A percentile compares a stretch with the other conserved stretches of the same genome.
These are phyloP conservation scores for Suillus brevipes DNA, from an alignment of 768 basidiomycete genomes.

Conservation along the genomic window DNA sequence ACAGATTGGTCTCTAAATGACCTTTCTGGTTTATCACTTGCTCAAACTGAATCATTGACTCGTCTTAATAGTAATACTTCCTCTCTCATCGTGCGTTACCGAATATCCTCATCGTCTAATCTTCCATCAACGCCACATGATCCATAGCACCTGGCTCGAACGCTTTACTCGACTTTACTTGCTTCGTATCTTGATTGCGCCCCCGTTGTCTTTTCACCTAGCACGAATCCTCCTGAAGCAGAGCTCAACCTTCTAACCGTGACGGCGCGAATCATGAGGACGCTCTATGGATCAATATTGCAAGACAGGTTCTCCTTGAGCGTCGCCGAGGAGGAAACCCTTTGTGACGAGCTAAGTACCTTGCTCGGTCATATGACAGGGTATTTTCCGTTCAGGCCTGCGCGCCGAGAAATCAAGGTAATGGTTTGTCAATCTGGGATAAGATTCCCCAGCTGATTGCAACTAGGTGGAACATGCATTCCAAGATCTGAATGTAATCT, in stretches of 20 bases:
- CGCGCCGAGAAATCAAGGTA: conserved; percentile 60
- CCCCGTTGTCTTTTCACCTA: conserved; percentile 76
- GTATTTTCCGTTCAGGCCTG: conserved; percentile 79
- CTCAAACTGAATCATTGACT: conserved; percentile 16
- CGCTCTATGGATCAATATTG: conserved; percentile 59
- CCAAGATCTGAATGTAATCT: conserved; percentile 73
- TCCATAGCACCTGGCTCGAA: conserved; percentile 62
- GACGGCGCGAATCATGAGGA: conserved; percentile 55
- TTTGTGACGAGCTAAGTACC: conserved; percentile 50
- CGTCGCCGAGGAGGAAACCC: conserved; percentile 19
- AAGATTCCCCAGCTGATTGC: background rate
- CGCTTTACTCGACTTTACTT: conserved; percentile 76
- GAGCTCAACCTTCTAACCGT: conserved; percentile 62
- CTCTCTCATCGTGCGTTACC: conserved; percentile 27
- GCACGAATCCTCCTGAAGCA: conserved; percentile 53
- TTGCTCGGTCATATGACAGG: conserved; percentile 74
- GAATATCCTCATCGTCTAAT: conserved; percentile 19
- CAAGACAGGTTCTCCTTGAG: conserved; percentile 42
- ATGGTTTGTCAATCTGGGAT: conserved; percentile 5
- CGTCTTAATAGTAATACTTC: conserved; percentile 17
- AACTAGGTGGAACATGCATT: conserved; percentile 61
- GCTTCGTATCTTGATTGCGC: conserved; percentile 88
- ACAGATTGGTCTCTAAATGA: conserved; percentile 36
- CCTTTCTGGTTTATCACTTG: conserved; percentile 26
- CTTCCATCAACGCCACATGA: conserved; percentile 6